Evolutionary conservation across 345 rosid genomes (phyloP).

Genomic region (Streptanthus diversifolius): DNA sequence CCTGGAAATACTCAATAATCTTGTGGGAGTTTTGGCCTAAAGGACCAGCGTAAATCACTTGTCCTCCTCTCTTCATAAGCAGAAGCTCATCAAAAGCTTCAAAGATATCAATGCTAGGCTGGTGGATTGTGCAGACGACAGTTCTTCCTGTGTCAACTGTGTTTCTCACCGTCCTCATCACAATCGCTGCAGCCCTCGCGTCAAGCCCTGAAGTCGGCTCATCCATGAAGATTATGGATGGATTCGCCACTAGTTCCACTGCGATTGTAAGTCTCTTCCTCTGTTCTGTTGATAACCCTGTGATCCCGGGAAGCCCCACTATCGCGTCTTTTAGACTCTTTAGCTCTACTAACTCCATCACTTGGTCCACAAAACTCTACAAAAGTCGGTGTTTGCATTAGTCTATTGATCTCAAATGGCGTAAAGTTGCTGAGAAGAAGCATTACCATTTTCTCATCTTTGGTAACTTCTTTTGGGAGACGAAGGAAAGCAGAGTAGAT

Average conservation of each 20-base stretch:
- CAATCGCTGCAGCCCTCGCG: constrained; percentile 86
- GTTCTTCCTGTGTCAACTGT: constrained; percentile 88
- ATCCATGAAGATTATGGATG: constrained; percentile 89
- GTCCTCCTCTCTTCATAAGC: constrained; percentile 87
- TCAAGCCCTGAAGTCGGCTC: constrained; percentile 94
- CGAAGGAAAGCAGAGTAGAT: constrained; percentile 88
- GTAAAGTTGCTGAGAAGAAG: not conserved
- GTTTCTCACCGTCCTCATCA: constrained; percentile 90
- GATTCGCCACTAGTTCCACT: constrained; percentile 77
- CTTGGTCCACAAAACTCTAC: constrained; percentile 67
- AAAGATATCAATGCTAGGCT: constrained; percentile 81
- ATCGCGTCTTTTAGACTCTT: constrained; percentile 54
- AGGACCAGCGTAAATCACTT: constrained; percentile 72
- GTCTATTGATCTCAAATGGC: not conserved
- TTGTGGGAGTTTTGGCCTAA: constrained; percentile 61
- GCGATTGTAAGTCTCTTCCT: constrained; percentile 83
- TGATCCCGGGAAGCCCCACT: constrained; percentile 66
- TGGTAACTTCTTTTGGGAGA: constrained; percentile 65
- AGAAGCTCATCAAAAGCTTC: constrained; percentile 86
- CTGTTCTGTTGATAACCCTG: constrained; percentile 83
- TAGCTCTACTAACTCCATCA: constrained; percentile 64
- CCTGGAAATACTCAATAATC: constrained; percentile 77
- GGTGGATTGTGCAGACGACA: constrained; percentile 86
- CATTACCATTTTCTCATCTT: constrained; percentile 71
- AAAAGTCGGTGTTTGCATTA: not conserved